Evolutionary conservation across 495 filamentous ascomycete genomes (phyloP).

Genomic region (Aspergillus ostianus): DNA sequence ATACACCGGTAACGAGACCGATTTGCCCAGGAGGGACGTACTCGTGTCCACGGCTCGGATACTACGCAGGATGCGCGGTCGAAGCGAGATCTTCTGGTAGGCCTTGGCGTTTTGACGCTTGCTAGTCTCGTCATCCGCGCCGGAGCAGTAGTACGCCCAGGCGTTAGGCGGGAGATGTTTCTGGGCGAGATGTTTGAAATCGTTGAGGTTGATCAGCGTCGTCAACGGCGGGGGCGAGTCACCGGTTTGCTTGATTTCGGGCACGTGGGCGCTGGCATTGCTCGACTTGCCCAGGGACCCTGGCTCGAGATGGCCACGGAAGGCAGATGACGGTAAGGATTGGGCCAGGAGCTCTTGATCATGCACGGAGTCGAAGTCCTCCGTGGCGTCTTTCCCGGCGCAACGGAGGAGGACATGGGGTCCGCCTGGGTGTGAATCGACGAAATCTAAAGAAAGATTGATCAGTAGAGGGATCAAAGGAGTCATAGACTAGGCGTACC

Average conservation of each 20-base stretch:
- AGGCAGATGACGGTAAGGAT: conserved; percentile 20
- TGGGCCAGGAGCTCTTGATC: conserved; percentile 53
- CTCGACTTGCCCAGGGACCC: conserved; percentile 4
- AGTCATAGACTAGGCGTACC: conserved; percentile 26
- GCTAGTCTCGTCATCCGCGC: conserved; percentile 86
- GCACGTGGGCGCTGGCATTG: background rate
- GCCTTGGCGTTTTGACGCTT: conserved; percentile 76
- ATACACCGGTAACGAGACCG: conserved; percentile 69
- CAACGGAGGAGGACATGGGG: conserved; percentile 77
- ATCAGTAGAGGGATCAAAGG: background rate
- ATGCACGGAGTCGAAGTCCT: conserved; percentile 80
- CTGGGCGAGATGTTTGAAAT: conserved; percentile 61
- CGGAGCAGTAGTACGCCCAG: conserved; percentile 85
- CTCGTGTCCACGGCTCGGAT: conserved; percentile 67
- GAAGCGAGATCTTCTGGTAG: conserved; percentile 78
- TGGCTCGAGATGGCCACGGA: conserved; percentile 24
- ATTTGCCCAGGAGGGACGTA: conserved; percentile 74
- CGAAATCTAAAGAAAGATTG: conserved; percentile 23
- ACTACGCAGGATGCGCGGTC: conserved; percentile 70
- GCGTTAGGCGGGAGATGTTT: conserved; percentile 58
- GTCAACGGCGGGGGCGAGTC: conserved; percentile 56
- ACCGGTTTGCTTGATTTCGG: background rate
- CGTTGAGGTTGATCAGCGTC: conserved; percentile 60
- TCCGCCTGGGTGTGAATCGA: conserved; percentile 73
- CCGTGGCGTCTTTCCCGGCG: conserved; percentile 83